A percentile compares a stretch with the other conserved stretches of the same genome.
These are phyloP conservation scores for Colletotrichum neosansevieriae DNA, from an alignment of 2,329 filamentous ascomycete species.

Conservation along the genomic window DNA sequence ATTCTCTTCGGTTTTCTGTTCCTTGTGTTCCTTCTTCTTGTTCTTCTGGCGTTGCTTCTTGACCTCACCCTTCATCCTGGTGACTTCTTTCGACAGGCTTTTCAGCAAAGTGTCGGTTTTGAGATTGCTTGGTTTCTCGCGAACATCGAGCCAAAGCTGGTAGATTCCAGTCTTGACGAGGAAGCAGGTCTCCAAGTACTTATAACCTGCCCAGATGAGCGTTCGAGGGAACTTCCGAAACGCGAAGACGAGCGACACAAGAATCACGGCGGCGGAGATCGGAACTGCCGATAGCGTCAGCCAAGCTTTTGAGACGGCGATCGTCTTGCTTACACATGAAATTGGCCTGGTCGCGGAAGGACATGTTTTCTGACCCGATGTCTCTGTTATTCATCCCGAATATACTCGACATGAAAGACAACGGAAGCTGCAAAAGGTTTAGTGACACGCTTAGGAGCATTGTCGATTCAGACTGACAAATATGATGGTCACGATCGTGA, in stretches of 20 bases:
- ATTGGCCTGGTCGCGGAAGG: slow-evolving; percentile 38
- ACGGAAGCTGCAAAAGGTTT: slow-evolving; percentile 47
- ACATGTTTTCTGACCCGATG: slow-evolving; percentile 42
- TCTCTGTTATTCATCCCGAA: slow-evolving; percentile 54
- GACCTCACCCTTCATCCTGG: not conserved
- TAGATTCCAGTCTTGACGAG: not conserved
- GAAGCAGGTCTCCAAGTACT: not conserved
- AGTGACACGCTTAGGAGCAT: not conserved
- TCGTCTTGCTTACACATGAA: slow-evolving; percentile 43
- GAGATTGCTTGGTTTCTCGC: not conserved
- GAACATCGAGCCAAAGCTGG: not conserved
- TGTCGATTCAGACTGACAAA: slow-evolving; percentile 51
- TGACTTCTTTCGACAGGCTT: not conserved
- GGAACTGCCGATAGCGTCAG: slow-evolving; percentile 34
- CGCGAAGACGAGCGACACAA: slow-evolving; percentile 40
- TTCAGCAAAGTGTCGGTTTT: too few relatives aligned
- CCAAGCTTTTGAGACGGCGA: not conserved
- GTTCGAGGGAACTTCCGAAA: slow-evolving; percentile 22
- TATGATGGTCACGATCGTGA: slow-evolving; percentile 60
- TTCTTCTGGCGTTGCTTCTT: not conserved
- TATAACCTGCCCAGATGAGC: not conserved
- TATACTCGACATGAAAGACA: slow-evolving; percentile 52
- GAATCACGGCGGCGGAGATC: slow-evolving; percentile 40
- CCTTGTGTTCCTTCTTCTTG: not conserved
- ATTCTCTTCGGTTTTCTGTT: not conserved